phyloP scores from a whole-genome alignment of 2,329 filamentous ascomycete species.

The Ceratocystis cubensis region DNA sequence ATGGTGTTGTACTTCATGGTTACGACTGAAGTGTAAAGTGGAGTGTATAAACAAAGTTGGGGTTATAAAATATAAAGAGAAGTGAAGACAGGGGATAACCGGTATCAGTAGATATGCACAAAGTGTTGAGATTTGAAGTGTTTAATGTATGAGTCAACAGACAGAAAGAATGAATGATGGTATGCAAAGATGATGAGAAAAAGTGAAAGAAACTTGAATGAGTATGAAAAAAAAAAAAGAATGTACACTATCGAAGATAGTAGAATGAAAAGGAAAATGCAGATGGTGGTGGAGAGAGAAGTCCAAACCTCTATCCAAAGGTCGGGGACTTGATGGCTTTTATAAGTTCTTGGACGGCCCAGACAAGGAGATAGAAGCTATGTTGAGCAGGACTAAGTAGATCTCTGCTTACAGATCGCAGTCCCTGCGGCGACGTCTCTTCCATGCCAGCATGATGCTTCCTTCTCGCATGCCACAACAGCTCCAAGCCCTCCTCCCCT shows the following conservation, averaged over 20 bases:
- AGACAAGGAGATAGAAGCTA: no score
- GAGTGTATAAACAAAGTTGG: neutral
- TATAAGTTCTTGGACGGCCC: neutral
- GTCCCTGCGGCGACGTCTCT: no score
- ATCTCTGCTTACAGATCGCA: no score
- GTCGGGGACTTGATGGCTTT: neutral
- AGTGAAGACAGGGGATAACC: neutral
- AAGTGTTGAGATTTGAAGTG: neutral
- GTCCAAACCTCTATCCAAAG: neutral
- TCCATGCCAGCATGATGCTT: no score
- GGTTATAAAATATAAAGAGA: neutral
- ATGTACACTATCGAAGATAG: no score
- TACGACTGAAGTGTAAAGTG: neutral
- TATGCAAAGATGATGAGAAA: neutral
- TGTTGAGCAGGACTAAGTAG: no score
- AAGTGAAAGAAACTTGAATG: no score
- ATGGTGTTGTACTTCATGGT: conserved; percentile 19
- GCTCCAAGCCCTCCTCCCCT: no score
- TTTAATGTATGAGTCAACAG: neutral
- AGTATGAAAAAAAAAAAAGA: no score
- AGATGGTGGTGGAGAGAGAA: neutral
- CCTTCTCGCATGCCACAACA: no score
- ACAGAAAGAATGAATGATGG: neutral
- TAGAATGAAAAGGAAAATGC: no score
- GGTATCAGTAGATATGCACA: neutral